Conservation (phyloP, 441 rosid genomes). For the Macaranga tanarius region DNA sequence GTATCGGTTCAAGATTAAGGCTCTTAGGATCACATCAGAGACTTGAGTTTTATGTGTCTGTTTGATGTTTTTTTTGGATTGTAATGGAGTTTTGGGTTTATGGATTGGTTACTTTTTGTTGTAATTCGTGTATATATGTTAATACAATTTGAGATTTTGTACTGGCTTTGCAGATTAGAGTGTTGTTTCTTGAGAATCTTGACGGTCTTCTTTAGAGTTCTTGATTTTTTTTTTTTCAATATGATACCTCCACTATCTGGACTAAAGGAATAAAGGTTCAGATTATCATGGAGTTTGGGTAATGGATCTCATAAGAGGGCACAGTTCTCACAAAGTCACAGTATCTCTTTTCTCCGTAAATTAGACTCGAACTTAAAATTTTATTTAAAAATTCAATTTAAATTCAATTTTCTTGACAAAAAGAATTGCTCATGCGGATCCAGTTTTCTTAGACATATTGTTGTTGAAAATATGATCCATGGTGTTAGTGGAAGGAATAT, state of each 20-base stretch:
- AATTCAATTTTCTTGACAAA: not conserved
- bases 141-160: not conserved
- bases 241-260: too few relatives aligned
- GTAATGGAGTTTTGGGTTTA: not conserved
- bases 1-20: constrained; percentile 73
- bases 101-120: not conserved
- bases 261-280: too few relatives aligned
- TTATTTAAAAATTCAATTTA: too few relatives aligned
- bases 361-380: too few relatives aligned
- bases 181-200: too few relatives aligned
- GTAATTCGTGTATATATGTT: not conserved
- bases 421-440: not conserved
- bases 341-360: too few relatives aligned
- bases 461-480: not conserved
- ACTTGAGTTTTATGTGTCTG: constrained; percentile 35
- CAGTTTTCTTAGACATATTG: not conserved
- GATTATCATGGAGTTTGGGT: too few relatives aligned
- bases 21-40: constrained; percentile 53
- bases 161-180: too few relatives aligned
- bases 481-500: not conserved
- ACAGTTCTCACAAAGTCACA: too few relatives aligned
- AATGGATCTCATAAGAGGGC: too few relatives aligned
- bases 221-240: too few relatives aligned
- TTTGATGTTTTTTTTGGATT: not conserved
- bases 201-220: not conserved